Evolutionary conservation across 176 grass and related monocot species (phyloP), one percentile per base, ranked within the genome.

Genomic region (Cymbopogon citratus): DNA sequence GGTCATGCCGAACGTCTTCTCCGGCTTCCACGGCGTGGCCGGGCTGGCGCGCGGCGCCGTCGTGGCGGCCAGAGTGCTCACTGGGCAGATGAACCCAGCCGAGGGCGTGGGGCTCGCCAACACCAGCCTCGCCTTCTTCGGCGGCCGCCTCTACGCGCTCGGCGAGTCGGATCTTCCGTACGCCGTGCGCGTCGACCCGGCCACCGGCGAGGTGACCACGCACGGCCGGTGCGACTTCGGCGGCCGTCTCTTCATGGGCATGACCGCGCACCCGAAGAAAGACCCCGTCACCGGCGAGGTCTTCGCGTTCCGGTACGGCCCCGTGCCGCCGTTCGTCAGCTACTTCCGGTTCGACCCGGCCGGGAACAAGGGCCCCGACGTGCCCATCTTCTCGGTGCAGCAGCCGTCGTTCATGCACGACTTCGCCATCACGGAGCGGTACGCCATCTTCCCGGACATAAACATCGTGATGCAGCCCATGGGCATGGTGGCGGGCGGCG

Each of bases 231-330:
- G 77, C 21, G 90, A 97, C 81, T 97, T 97, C 57, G 83, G 82
- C 16, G 92, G 92, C 65, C 82, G 74, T 18, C 80, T 94, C 74
- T 21, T 44, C 66, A 92, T 97, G 92, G 90, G 87, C 72, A 97
- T 97, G 94, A 97, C 94, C 19, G 94, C 94, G 35, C 94, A 94
- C 85, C 94, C 92, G 7, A 97, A 97, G 85, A 94, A 89, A 49
- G 92, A 97, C 44, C 85, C 83, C 1, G 33, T 83, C 73, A 94
- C 94, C 1, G 87, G 92, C 24, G 94, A 97, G 78, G 19, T 90
- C 38, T 97, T 92, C 64, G 90, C 94, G 46, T 97, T 97, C 86
- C 90, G 92, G 11, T 92, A 92, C 69, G 90, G 92, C 1, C 92
- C 83, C 31, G 28, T 97, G 9, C 94, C 94, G 14, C 92, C 94